phyloP scores from a whole-genome alignment of 2,329 filamentous ascomycete species.

The Arachnomyces sp. region DNA sequence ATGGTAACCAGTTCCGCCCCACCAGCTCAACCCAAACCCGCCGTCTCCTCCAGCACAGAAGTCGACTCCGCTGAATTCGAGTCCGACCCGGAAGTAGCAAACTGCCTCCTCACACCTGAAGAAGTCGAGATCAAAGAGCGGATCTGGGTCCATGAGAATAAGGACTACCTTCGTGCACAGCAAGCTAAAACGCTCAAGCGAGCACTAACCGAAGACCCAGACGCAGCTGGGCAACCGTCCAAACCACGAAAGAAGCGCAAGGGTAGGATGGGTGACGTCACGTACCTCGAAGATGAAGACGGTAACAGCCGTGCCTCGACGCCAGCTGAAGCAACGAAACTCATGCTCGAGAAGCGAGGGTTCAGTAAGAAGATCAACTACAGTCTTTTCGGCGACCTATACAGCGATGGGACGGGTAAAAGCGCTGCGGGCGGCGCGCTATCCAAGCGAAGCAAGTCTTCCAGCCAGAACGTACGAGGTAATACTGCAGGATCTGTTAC shows the following conservation, averaged over 20 bases:
- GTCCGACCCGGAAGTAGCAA: slow-evolving; percentile 77
- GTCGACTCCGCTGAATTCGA: slow-evolving; percentile 77
- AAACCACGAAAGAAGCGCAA: slow-evolving; percentile 45
- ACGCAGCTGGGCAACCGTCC: slow-evolving; percentile 13
- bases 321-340: slow-evolving; percentile 60
- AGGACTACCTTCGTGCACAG: slow-evolving; percentile 80
- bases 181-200: slow-evolving; percentile 74
- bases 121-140: slow-evolving; percentile 79
- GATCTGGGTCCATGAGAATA: slow-evolving; percentile 92
- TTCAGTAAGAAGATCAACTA: slow-evolving; percentile 73
- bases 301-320: slow-evolving; percentile 55
- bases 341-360: slow-evolving; percentile 58
- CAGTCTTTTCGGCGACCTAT: slow-evolving; percentile 30
- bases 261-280: slow-evolving; percentile 39
- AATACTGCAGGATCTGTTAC: slow-evolving; percentile 15
- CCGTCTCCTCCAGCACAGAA: slow-evolving; percentile 46
- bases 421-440: slow-evolving; percentile 14
- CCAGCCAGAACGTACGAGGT: no score
- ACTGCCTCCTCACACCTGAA: slow-evolving; percentile 63
- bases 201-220: slow-evolving; percentile 47
- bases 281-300: slow-evolving; percentile 41
- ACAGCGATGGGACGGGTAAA: slow-evolving; percentile 27
- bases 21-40: slow-evolving; percentile 8
- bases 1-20: slow-evolving; percentile 23
- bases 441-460: no score